phyloP scores from a whole-genome alignment of 2,329 filamentous ascomycete species.

The Sporothrix pallida region DNA sequence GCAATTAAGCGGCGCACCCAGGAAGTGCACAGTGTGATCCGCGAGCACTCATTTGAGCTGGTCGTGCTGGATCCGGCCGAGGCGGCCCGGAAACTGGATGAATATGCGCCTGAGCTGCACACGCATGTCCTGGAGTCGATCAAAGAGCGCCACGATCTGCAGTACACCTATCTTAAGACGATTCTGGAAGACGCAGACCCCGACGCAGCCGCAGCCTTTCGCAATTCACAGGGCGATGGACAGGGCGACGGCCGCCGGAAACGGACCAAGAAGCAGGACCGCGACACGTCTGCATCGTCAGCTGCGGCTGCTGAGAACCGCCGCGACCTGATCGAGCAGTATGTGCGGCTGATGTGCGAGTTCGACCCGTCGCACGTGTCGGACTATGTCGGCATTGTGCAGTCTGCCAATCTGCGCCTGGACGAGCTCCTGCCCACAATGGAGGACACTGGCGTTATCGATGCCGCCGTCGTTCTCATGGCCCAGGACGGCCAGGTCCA shows the following conservation, averaged over 20 bases:
- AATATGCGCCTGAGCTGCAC: conserved; percentile 68
- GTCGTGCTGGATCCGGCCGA: conserved; percentile 68
- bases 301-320: conserved; percentile 39
- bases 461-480: conserved; percentile 90
- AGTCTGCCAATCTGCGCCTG: conserved; percentile 77
- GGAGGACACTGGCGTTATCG: conserved; percentile 86
- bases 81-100: conserved; percentile 69
- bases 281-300: not conserved
- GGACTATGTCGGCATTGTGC: conserved; percentile 77
- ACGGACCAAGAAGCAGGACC: not conserved
- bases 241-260: not conserved
- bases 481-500: conserved; percentile 83
- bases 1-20: conserved; percentile 70
- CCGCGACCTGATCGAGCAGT: conserved; percentile 75
- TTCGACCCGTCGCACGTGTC: conserved; percentile 84
- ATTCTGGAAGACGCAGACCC: conserved; percentile 67
- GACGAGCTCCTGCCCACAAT: conserved; percentile 83
- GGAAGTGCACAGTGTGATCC: conserved; percentile 72
- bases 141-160: conserved; percentile 64
- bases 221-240: not conserved
- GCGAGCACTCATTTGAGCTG: conserved; percentile 68
- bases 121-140: conserved; percentile 67
- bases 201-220: not conserved
- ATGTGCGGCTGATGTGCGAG: conserved; percentile 88
- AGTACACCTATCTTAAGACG: conserved; percentile 77